Evolutionary conservation across 2,329 filamentous ascomycete genomes (phyloP).

Genomic region (Orbilia brochopaga): DNA sequence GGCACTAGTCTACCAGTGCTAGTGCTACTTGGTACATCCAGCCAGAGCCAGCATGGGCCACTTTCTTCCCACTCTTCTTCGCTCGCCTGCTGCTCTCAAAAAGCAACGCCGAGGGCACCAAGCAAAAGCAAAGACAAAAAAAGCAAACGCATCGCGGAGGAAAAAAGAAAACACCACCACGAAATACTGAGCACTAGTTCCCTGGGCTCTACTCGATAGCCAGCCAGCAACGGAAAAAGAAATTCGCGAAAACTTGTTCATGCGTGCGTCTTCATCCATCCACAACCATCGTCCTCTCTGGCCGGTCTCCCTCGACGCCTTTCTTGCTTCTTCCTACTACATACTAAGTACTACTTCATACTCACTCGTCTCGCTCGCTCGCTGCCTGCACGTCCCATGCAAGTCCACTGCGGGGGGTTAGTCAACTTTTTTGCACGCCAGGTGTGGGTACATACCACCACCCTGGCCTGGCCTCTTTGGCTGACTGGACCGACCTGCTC

Average conservation of each 20-base stretch:
- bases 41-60: background rate
- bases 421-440: too few relatives aligned
- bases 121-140: too few relatives aligned
- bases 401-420: constrained; percentile 20
- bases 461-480: constrained; percentile 25
- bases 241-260: constrained; percentile 10
- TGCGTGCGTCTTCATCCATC: constrained; percentile 10
- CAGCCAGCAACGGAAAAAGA: background rate
- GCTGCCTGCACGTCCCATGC: constrained; percentile 36
- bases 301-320: background rate
- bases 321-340: constrained; percentile 12
- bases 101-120: background rate
- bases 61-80: background rate
- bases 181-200: constrained; percentile 4
- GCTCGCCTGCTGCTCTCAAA: too few relatives aligned
- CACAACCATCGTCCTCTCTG: background rate
- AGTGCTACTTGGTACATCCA: too few relatives aligned
- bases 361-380: constrained; percentile 23
- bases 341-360: too few relatives aligned
- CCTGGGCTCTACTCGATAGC: background rate
- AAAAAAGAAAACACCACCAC: constrained; percentile 9
- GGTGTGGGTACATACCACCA: constrained; percentile 32
- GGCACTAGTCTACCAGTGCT: too few relatives aligned
- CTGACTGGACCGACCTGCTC: constrained; percentile 1
- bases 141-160: background rate